A percentile compares a stretch with the other conserved stretches of the same genome.
Evolutionary conservation across 352 stramenopile species (phyloP).

Genomic region (Phytopythium chamaehyphon): DNA sequence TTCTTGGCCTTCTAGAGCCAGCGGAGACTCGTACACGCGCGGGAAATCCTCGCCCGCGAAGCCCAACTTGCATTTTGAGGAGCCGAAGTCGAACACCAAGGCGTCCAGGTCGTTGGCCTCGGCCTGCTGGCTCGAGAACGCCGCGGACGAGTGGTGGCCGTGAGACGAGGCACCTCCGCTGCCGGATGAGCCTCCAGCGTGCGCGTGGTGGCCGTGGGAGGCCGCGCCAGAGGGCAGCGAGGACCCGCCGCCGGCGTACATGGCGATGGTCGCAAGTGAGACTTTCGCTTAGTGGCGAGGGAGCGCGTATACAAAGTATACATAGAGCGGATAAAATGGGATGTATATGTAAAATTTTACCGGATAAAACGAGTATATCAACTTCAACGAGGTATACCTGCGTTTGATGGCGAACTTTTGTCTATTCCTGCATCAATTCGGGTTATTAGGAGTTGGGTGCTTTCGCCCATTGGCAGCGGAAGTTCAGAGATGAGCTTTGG

Average conservation of each 20-base stretch:
- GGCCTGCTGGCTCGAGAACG: conserved; percentile 43
- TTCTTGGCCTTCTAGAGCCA: conserved; percentile 12
- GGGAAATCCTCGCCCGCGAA: conserved; percentile 88
- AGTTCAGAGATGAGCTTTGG: neutral
- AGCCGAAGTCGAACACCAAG: conserved; percentile 79
- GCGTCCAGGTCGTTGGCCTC: conserved; percentile 76
- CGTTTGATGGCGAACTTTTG: too few relatives aligned
- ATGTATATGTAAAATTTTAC: neutral
- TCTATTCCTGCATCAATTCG: too few relatives aligned
- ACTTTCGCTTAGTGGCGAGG: neutral
- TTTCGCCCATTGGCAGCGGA: neutral
- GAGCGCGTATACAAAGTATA: conserved; percentile 2
- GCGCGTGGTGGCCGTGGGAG: conserved; percentile 24
- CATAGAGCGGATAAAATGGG: too few relatives aligned
- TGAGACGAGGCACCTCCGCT: neutral
- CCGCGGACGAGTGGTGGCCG: conserved; percentile 13
- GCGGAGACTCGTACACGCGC: conserved; percentile 54
- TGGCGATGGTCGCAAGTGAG: neutral
- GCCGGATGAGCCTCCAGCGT: neutral
- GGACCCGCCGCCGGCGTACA: conserved; percentile 30
- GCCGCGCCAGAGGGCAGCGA: neutral
- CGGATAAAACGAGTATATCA: neutral
- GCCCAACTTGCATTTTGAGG: conserved; percentile 70
- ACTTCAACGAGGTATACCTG: neutral
- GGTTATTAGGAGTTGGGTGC: too few relatives aligned